Conservation (phyloP, 306 rosid genomes). For the Ammopiptanthus mongolicus region DNA sequence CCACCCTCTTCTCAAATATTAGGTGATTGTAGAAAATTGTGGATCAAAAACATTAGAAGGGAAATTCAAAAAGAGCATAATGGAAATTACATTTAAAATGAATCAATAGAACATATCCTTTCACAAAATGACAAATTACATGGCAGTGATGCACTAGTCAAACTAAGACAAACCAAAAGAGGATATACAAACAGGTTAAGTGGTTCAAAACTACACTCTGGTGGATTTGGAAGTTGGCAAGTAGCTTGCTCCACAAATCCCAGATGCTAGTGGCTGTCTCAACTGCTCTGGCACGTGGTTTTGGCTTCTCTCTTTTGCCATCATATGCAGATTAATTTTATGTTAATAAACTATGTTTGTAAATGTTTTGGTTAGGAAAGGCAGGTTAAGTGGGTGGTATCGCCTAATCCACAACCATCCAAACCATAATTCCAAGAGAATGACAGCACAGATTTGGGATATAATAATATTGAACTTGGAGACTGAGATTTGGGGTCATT, state of each 20-base stretch:
- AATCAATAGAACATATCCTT: background rate
- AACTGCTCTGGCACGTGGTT: slow-evolving; percentile 37
- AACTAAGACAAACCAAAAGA: slow-evolving; percentile 23
- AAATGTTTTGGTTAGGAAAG: slow-evolving; percentile 5
- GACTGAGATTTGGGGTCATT: slow-evolving; percentile 30
- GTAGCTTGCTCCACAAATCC: slow-evolving; percentile 39
- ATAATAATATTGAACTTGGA: background rate
- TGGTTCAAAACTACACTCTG: slow-evolving; percentile 14
- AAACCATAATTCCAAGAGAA: slow-evolving; percentile 43
- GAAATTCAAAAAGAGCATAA: background rate
- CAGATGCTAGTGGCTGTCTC: slow-evolving; percentile 24
- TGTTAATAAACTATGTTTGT: slow-evolving; percentile 16
- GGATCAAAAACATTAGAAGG: background rate
- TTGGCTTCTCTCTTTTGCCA: slow-evolving; percentile 28
- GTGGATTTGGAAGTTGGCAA: slow-evolving; percentile 45
- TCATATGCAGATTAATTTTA: background rate
- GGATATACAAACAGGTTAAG: slow-evolving; percentile 13
- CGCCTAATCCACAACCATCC: slow-evolving; percentile 48
- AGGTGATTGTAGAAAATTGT: background rate
- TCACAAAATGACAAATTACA: slow-evolving; percentile 22
- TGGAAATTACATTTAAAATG: background rate
- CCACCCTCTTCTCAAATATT: background rate
- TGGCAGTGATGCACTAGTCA: slow-evolving; percentile 10
- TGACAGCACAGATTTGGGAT: slow-evolving; percentile 25
- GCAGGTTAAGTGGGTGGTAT: slow-evolving; percentile 28